Conservation (phyloP, 2,329 filamentous ascomycete genomes). For the Beauveria asiatica region DNA sequence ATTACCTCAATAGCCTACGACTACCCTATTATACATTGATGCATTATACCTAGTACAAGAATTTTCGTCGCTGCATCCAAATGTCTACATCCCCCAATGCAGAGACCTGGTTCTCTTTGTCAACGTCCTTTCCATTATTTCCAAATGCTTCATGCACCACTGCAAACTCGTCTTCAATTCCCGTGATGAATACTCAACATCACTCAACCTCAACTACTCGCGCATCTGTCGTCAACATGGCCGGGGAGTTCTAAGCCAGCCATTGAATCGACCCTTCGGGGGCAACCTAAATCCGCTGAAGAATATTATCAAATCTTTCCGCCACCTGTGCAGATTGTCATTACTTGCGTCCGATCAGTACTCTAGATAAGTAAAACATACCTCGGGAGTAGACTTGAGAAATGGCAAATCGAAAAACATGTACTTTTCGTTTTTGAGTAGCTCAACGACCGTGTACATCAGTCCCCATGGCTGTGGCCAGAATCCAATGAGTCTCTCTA, state of each 20-base stretch:
- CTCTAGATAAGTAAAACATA: slow-evolving; percentile 31
- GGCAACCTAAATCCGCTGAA: slow-evolving; percentile 24
- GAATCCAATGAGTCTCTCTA: slow-evolving; percentile 80
- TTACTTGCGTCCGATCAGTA: not conserved
- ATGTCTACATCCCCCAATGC: slow-evolving; percentile 9
- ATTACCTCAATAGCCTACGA: slow-evolving; percentile 19
- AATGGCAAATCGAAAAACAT: slow-evolving; percentile 90
- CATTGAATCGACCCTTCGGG: not conserved
- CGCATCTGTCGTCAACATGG: not conserved
- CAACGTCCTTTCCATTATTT: slow-evolving; percentile 6
- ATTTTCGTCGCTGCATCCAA: slow-evolving; percentile 4
- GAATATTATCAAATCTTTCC: slow-evolving; percentile 27
- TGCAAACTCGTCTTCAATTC: not conserved
- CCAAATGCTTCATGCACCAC: slow-evolving; percentile 2
- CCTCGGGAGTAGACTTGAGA: slow-evolving; percentile 82
- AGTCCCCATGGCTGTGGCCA: slow-evolving; percentile 96
- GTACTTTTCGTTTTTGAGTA: slow-evolving; percentile 85
- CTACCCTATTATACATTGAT: slow-evolving; percentile 29
- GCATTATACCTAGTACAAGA: slow-evolving; percentile 24
- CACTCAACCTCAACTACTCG: not conserved
- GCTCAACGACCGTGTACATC: slow-evolving; percentile 77
- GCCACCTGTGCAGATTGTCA: slow-evolving; percentile 23
- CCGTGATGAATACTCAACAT: not conserved
- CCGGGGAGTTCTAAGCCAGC: not conserved
- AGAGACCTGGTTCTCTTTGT: slow-evolving; percentile 1